Evolutionary conservation across 768 basidiomycete species (phyloP).

Genomic region (Lactifluus subvellereus): DNA sequence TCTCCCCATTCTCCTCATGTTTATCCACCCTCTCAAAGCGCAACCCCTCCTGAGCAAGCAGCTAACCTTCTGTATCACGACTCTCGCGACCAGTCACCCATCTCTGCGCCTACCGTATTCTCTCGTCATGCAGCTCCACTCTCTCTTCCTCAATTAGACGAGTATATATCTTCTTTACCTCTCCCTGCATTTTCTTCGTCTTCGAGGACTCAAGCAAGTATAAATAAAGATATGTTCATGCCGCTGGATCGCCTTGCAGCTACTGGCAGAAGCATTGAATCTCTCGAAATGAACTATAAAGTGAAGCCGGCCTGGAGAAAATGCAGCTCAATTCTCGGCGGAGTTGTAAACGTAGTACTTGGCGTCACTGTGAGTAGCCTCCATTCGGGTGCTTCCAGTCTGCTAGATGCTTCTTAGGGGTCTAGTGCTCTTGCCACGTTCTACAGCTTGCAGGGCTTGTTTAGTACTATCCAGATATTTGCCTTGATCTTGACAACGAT

Average conservation of each 20-base stretch:
- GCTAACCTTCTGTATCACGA: background rate
- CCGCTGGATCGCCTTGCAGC: constrained; percentile 54
- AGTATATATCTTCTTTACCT: constrained; percentile 19
- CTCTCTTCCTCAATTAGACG: constrained; percentile 19
- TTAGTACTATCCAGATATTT: constrained; percentile 66
- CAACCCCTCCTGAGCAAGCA: background rate
- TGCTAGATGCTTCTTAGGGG: constrained; percentile 39
- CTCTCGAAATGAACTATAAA: constrained; percentile 51
- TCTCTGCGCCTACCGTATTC: constrained; percentile 18
- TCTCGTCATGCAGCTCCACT: constrained; percentile 19
- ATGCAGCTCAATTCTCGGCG: constrained; percentile 45
- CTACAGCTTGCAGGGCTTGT: constrained; percentile 64
- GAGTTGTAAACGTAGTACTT: constrained; percentile 42
- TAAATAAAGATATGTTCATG: constrained; percentile 44
- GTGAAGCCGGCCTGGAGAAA: constrained; percentile 50
- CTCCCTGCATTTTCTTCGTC: constrained; percentile 12
- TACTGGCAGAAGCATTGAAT: constrained; percentile 46
- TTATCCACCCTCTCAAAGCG: constrained; percentile 10
- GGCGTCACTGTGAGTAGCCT: constrained; percentile 46
- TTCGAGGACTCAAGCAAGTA: background rate
- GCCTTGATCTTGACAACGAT: constrained; percentile 64
- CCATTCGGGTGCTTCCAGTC: background rate
- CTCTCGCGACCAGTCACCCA: constrained; percentile 10
- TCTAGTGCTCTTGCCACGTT: constrained; percentile 63
- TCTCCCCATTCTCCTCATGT: constrained; percentile 1